These are phyloP conservation scores for Biscogniauxia sp. DNA, from an alignment of 2,329 filamentous ascomycete species.

Conservation along the genomic window DNA sequence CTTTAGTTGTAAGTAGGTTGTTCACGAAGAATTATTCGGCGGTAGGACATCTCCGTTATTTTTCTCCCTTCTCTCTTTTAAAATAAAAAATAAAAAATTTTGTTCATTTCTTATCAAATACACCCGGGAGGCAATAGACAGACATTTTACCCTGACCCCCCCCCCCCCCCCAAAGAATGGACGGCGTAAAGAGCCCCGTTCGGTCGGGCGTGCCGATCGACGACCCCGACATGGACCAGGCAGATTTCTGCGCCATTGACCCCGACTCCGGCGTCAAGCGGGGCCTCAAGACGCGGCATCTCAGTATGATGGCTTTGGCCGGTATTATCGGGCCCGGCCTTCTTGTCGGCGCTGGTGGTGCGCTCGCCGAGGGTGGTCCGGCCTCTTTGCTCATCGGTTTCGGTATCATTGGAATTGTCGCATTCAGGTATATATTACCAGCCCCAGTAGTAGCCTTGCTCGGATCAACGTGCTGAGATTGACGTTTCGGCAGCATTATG, in stretches of 20 bases:
- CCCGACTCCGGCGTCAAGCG: constrained; percentile 65
- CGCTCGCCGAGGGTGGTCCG: constrained; percentile 66
- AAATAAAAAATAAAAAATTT: no score
- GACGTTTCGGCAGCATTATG: constrained; percentile 52
- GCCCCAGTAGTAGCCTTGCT: constrained; percentile 25
- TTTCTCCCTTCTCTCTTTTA: no score
- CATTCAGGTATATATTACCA: constrained; percentile 37
- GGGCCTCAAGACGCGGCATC: constrained; percentile 62
- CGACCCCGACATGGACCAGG: constrained; percentile 14
- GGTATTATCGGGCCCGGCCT: constrained; percentile 68
- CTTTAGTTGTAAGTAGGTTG: no score
- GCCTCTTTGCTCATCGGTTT: constrained; percentile 73
- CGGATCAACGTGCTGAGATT: constrained; percentile 5
- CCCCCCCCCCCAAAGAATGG: constrained; percentile 8
- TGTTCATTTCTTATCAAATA: not conserved
- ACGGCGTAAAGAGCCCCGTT: constrained; percentile 6
- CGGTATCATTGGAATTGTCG: constrained; percentile 67
- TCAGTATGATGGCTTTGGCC: constrained; percentile 64
- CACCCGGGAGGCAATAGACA: not conserved
- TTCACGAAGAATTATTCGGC: not conserved
- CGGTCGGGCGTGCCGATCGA: constrained; percentile 7
- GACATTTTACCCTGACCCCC: not conserved
- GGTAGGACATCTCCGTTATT: not conserved
- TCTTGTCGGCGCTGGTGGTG: constrained; percentile 69
- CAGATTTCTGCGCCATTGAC: constrained; percentile 49